Conservation (phyloP, 352 stramenopile species). For the Globisporangium viniferum region DNA sequence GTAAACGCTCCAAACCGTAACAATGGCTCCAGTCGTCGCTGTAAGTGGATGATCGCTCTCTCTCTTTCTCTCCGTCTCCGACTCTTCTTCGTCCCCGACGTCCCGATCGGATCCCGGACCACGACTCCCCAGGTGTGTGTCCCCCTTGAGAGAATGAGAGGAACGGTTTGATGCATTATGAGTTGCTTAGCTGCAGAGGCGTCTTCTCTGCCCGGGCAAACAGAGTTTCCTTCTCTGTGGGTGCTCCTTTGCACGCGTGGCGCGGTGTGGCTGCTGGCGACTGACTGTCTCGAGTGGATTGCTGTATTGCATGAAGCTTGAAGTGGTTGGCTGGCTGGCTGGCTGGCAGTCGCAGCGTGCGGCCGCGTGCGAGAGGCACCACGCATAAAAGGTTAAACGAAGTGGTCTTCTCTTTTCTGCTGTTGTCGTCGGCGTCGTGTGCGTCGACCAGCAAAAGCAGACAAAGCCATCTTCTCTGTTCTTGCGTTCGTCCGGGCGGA, state of each 20-base stretch:
- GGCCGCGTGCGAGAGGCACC: constrained; percentile 17
- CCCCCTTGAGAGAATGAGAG: neutral
- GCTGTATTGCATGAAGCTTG: neutral
- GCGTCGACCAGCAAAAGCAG: constrained; percentile 9
- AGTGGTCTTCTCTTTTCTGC: constrained; percentile 15
- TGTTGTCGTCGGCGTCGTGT: neutral
- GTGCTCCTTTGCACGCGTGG: constrained; percentile 14
- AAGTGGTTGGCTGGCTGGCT: neutral
- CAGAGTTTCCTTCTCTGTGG: constrained; percentile 90
- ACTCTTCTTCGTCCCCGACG: neutral
- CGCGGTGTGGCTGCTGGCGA: neutral
- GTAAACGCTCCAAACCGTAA: constrained; percentile 26
- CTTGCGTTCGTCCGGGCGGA: constrained; percentile 22
- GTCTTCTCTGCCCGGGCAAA: constrained; percentile 84
- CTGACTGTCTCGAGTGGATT: neutral
- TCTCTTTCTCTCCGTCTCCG: neutral
- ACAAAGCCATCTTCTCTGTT: constrained; percentile 44
- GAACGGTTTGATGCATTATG: constrained; percentile 25
- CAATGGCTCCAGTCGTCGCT: constrained; percentile 45
- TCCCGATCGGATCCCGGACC: neutral
- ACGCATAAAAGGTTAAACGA: constrained; percentile 42
- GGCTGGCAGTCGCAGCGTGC: neutral
- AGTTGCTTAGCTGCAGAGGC: constrained; percentile 86
- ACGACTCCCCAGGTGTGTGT: constrained; percentile 11
- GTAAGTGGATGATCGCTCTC: constrained; percentile 31